Base-by-base conservation (phyloP, 2,329 filamentous ascomycete genomes). In the Trichoderma pleuroti region DNA sequence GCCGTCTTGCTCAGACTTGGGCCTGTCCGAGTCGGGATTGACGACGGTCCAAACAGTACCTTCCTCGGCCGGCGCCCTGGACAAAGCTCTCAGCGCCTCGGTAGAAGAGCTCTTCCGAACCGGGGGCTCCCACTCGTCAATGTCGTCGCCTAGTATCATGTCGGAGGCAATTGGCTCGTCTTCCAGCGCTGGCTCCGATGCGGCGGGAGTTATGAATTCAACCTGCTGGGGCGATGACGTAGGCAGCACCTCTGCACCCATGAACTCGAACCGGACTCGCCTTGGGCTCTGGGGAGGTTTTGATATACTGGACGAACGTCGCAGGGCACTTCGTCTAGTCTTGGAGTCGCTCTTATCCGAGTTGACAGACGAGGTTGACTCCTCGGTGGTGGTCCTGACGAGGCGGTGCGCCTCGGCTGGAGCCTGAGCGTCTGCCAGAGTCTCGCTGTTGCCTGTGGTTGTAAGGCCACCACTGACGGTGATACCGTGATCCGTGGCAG, bases 251-350 rank as follows among this genome's bases (percentile, higher is more conserved):
- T 90, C 87, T 73, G 84, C 81, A 67, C 88, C 88, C 76, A 85
- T 84, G 59, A 90, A 85, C 46, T 89, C 85, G 73, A 91, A 91
- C 61, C 89, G 87, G 70, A 91, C 89, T 71, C 87, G 84, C 34
- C 88, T 84, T n/a, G 87, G 87, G 75, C 87, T 89, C 56, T 83
- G 82, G 7, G 79, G 80, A 67, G 84, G 83, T 63, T 82, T 85
- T 30, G 85, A 84, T 36, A 81, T 83, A 74, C 84, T 87, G 8
- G 86, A 87, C 1, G 86, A 85, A 62, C 87, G 83, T 70, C 88
- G 85, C 70, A 90, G 78, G 59, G 87, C 88, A 75, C 89, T 90
- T 73, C 87, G 83, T 60, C 84, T 83, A 46, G 79, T 78, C 73
- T 82, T 83, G 26, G 81, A 80, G 61, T 86, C 83, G 78, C 86